Evolutionary conservation across 805 yeast genomes (phyloP), one percentile per base, ranked within the genome.

Genomic region (Yamadazyma akitaensis): DNA sequence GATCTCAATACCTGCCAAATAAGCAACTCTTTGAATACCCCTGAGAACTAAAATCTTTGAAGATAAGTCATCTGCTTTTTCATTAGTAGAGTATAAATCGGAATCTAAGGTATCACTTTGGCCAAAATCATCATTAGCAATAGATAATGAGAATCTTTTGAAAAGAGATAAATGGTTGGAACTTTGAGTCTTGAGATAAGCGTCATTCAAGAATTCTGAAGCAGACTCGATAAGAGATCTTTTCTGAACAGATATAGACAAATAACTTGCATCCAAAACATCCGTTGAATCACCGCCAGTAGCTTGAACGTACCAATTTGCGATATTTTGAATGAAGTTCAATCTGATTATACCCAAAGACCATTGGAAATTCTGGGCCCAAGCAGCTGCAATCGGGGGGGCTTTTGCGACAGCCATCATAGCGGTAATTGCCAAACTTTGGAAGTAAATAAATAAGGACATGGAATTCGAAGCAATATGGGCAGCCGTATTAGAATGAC

Each of bases 341-440:
- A 82, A 80, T 44, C 78, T 77, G 57, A 94, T 87, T 53, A 92
- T 84, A 40, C 99, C 99, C 79, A 92, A 79, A 1, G 97, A 83
- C 98, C 98, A 92, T 66, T 81, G 83, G 73, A 94, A 94, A 70
- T 92, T 94, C 67, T 92, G 96, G 28, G 95, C 83, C 99, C 99
- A 92, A 2, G 98, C 91, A 2, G 96, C 89, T 5, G 97, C 98
- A 55, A 94, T 91, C 2, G 99, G 99, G 1, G 99, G 99, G 17
- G 89, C 87, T 50, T 80, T 73, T 17, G 88, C 79, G 26, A 92
- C 97, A 47, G 95, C 97, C 90, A 90, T 85, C 97, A 94, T 91
- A 14, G 96, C 80, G 16, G 92, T 85, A 49, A 92, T 82, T 17
- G 97, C 97, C 56, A 94, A 75, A 47, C 87, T 81, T 72, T 94